Evolutionary conservation across 176 grass and related monocot species (phyloP).

Genomic region (Triticum aestivum): IWGSC_CS_RefSeq_v2.1 NC_057795.1:80023733-80024232

Average conservation of each 20-base stretch:
- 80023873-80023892: constrained; percentile 21
- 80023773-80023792: not conserved
- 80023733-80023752: constrained; percentile 30
- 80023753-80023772: constrained; percentile 43
- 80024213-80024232: constrained; percentile 20
- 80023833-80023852: constrained; percentile 34
- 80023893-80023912: constrained; percentile 29
- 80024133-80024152: not conserved
- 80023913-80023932: not conserved
- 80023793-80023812: constrained; percentile 22
- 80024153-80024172: not conserved
- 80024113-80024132: constrained; percentile 18
- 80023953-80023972: not conserved
- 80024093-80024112: not conserved
- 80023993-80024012: constrained; percentile 12
- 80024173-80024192: constrained; percentile 32
- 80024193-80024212: constrained; percentile 5
- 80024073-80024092: not conserved
- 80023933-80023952: constrained; percentile 19
- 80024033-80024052: not conserved
- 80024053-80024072: constrained; percentile 9
- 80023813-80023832: constrained; percentile 18
- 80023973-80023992: constrained; percentile 28
- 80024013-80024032: not conserved
- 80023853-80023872: constrained; percentile 44